A percentile compares a stretch with the other conserved stretches of the same genome.
These are phyloP conservation scores for Colletotrichum sp. DNA, from an alignment of 2,329 filamentous ascomycete species.

Conservation along the genomic window DNA sequence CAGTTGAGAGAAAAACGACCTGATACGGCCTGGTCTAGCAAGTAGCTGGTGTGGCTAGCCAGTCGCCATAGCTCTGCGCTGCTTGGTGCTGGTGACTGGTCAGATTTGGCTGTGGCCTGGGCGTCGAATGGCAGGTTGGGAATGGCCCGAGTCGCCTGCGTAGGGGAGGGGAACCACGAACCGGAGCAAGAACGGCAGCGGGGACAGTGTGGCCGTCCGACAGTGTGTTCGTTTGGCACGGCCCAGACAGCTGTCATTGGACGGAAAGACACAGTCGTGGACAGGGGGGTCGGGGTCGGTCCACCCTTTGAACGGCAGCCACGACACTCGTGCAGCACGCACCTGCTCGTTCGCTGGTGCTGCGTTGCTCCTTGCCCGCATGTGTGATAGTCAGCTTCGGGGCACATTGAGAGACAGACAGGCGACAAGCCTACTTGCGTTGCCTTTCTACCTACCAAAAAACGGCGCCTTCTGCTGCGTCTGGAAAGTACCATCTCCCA, in stretches of 20 bases:
- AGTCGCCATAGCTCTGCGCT: neutral
- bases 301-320: conserved; percentile 50
- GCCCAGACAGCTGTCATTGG: conserved; percentile 14
- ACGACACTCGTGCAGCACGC: conserved; percentile 50
- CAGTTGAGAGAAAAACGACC: neutral
- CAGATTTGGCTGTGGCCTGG: conserved; percentile 15
- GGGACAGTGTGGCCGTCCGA: neutral
- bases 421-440: neutral
- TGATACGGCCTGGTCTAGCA: neutral
- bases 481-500: neutral
- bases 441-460: neutral
- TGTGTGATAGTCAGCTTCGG: neutral
- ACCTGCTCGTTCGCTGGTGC: conserved; percentile 16
- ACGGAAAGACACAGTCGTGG: neutral
- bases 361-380: conserved; percentile 14
- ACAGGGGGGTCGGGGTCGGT: conserved; percentile 17
- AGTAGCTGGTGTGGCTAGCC: neutral
- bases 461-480: neutral
- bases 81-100: conserved; percentile 5
- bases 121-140: neutral
- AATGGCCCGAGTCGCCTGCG: neutral
- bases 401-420: neutral
- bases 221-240: neutral
- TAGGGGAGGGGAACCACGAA: neutral
- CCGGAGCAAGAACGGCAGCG: neutral